Percentiles rank a stretch among this genome's conserved stretches.
phyloP scores from a whole-genome alignment of 2,329 filamentous ascomycete genomes.

The Pseudogymnoascus sp. region DNA sequence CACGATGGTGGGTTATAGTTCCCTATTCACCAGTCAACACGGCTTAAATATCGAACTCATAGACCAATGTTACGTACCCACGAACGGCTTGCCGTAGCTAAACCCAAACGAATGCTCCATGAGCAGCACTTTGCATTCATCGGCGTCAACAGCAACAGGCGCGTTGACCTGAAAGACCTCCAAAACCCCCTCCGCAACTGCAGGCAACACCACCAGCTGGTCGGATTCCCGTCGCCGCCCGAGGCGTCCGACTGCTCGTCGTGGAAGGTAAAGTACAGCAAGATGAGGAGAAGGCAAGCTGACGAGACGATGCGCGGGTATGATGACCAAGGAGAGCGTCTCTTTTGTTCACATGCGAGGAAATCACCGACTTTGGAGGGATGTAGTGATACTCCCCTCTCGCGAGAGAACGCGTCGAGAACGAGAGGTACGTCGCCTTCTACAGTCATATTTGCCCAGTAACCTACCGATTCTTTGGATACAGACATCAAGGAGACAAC shows the following conservation, averaged over 20 bases:
- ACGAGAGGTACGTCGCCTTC: background rate
- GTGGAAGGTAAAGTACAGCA: background rate
- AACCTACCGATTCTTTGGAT: background rate
- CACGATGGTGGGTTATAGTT: constrained; percentile 61
- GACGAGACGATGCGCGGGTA: background rate
- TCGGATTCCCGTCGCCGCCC: background rate
- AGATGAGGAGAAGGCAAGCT: background rate
- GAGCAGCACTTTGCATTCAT: constrained; percentile 48
- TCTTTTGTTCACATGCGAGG: background rate
- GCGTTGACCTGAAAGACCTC: constrained; percentile 65
- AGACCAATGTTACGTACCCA: constrained; percentile 47
- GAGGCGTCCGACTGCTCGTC: background rate
- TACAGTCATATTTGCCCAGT: background rate
- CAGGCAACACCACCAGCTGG: background rate
- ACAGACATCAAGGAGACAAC: background rate
- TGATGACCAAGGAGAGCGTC: background rate
- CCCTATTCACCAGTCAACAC: constrained; percentile 34
- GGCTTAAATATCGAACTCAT: constrained; percentile 10
- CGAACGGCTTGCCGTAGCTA: constrained; percentile 68
- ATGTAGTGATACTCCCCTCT: background rate
- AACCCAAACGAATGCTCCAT: constrained; percentile 66
- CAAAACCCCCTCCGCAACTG: constrained; percentile 32
- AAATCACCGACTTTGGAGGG: background rate
- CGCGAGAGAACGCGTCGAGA: background rate
- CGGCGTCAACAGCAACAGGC: constrained; percentile 43